phyloP scores from a whole-genome alignment of 306 rosid genomes.

The Prunus campanulata region DNA sequence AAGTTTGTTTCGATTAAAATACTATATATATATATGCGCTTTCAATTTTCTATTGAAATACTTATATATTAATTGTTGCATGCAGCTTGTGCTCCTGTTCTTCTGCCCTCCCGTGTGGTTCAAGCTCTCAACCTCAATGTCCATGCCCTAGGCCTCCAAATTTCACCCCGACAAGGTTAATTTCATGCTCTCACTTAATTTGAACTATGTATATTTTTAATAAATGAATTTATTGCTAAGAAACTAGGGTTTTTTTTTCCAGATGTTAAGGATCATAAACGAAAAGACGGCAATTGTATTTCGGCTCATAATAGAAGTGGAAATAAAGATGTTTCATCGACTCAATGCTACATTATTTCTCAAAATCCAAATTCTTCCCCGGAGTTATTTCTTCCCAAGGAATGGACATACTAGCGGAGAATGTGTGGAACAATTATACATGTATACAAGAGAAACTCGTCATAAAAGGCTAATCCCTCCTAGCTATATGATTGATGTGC shows the following conservation, averaged over 20 bases:
- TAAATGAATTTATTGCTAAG: neutral
- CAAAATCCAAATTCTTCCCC: slow-evolving; percentile 38
- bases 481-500: neutral
- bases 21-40: too few relatives aligned
- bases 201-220: neutral
- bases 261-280: slow-evolving; percentile 11
- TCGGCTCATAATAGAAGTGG: slow-evolving; percentile 26
- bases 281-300: slow-evolving; percentile 15
- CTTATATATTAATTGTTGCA: neutral
- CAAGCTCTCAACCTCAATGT: slow-evolving; percentile 76
- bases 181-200: neutral
- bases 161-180: slow-evolving; percentile 55
- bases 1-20: neutral
- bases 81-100: slow-evolving; percentile 68
- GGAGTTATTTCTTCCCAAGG: slow-evolving; percentile 71
- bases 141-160: slow-evolving; percentile 54
- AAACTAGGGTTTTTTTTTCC: neutral
- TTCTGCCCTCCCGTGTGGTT: slow-evolving; percentile 66
- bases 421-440: too few relatives aligned
- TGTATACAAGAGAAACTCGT: neutral
- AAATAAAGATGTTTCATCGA: slow-evolving; percentile 24
- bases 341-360: slow-evolving; percentile 43
- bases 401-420: slow-evolving; percentile 59
- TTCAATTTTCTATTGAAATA: too few relatives aligned
- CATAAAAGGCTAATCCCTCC: neutral